These are phyloP conservation scores for Huntiella savannae DNA, from an alignment of 2,329 filamentous ascomycete genomes.

Conservation along the genomic window DNA sequence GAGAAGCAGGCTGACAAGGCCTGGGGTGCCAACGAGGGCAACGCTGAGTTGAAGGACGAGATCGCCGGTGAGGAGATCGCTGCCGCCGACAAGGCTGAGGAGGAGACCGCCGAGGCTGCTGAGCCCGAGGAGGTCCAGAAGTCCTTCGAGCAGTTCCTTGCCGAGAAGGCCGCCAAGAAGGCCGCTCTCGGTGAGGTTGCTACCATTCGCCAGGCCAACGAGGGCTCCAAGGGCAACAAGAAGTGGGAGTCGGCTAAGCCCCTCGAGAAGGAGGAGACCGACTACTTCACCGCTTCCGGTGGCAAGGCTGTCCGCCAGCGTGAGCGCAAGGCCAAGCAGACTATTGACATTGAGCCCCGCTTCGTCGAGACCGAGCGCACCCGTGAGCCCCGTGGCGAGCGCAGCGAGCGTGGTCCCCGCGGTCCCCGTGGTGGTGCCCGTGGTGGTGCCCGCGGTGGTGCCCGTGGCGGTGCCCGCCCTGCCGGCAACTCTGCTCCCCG, in stretches of 20 bases:
- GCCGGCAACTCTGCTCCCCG: constrained; percentile 19
- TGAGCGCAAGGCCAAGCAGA: constrained; percentile 79
- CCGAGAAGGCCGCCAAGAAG: constrained; percentile 55
- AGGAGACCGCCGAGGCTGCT: constrained; percentile 25
- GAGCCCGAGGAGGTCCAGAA: constrained; percentile 74
- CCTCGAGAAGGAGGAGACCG: constrained; percentile 45
- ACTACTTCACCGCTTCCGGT: constrained; percentile 54
- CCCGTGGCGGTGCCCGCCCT: constrained; percentile 26
- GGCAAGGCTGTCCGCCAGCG: constrained; percentile 74
- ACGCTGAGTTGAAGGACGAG: constrained; percentile 78
- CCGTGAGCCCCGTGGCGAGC: constrained; percentile 33
- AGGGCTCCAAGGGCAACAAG: constrained; percentile 72
- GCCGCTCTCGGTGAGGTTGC: constrained; percentile 42
- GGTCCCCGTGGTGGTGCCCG: constrained; percentile 27
- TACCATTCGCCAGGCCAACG: constrained; percentile 76
- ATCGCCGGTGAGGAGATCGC: constrained; percentile 80
- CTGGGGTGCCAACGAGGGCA: constrained; percentile 71
- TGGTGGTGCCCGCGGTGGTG: constrained; percentile 23
- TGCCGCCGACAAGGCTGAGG: constrained; percentile 61
- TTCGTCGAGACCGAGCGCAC: constrained; percentile 52
- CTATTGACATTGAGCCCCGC: constrained; percentile 74
- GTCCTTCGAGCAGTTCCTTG: constrained; percentile 78
- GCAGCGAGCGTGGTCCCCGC: constrained; percentile 27
- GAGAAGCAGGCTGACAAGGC: constrained; percentile 77
- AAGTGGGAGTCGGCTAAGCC: constrained; percentile 80